Evolutionary conservation across 2,329 filamentous ascomycete species (phyloP).

Genomic region (Calonectria ilicicola): DNA sequence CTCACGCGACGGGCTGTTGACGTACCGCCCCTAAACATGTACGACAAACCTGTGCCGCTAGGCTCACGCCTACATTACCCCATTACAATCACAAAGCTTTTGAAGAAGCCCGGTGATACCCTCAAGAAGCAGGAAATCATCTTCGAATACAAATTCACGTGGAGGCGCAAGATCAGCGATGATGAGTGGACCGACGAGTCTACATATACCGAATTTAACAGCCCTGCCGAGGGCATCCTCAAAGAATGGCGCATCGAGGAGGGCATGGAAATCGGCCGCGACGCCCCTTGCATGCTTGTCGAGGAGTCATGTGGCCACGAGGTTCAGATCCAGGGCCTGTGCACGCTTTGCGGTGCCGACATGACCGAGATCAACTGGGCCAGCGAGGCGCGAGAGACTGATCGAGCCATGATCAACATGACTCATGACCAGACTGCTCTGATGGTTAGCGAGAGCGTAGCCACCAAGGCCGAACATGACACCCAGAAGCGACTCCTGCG

Average conservation of each 20-base stretch:
- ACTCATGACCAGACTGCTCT: conserved; percentile 90
- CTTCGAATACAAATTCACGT: conserved; percentile 89
- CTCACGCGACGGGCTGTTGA: not conserved
- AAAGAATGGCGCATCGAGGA: conserved; percentile 80
- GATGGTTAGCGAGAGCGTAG: conserved; percentile 86
- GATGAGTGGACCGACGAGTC: conserved; percentile 71
- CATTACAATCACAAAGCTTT: conserved; percentile 88
- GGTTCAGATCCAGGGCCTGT: conserved; percentile 90
- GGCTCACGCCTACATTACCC: conserved; percentile 85
- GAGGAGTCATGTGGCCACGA: conserved; percentile 94
- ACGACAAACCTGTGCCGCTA: conserved; percentile 60
- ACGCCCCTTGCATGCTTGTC: conserved; percentile 76
- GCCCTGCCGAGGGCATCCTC: conserved; percentile 84
- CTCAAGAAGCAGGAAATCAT: conserved; percentile 82
- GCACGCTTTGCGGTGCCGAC: conserved; percentile 92
- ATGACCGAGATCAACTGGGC: conserved; percentile 94
- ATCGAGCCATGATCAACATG: conserved; percentile 94
- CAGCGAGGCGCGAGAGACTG: conserved; percentile 80
- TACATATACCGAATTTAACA: conserved; percentile 82
- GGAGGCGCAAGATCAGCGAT: conserved; percentile 81
- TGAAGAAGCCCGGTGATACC: conserved; percentile 79
- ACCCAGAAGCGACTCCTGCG: conserved; percentile 85
- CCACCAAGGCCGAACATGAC: conserved; percentile 84
- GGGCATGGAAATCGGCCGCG: conserved; percentile 71
- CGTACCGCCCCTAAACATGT: conserved; percentile 43